Conservation (phyloP, 495 filamentous ascomycete genomes). For the Talaromyces liani region DNA sequence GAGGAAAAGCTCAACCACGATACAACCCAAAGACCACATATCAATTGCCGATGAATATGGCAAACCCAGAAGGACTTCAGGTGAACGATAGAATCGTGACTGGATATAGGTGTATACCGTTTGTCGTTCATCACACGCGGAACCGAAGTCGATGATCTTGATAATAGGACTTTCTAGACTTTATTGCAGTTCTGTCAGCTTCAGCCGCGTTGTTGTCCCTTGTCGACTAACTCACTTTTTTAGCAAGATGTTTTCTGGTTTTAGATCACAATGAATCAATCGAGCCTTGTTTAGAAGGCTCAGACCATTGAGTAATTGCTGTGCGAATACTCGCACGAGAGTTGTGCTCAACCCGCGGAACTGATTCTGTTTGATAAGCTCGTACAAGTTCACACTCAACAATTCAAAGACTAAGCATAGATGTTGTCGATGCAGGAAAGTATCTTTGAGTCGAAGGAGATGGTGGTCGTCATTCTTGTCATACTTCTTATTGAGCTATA, state of each 20-base stretch:
- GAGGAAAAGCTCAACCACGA: constrained; percentile 96
- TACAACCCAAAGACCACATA: constrained; percentile 99
- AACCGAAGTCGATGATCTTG: constrained; percentile 99
- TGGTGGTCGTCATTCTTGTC: constrained; percentile 99
- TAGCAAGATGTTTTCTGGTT: constrained; percentile 95
- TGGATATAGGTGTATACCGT: constrained; percentile 99
- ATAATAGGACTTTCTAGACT: constrained; percentile 97
- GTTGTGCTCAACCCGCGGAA: constrained; percentile 97
- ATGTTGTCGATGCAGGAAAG: constrained; percentile 97
- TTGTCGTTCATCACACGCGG: constrained; percentile 95
- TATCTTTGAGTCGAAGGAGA: constrained; percentile 90
- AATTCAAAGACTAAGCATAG: constrained; percentile 96
- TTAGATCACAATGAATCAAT: constrained; percentile 96
- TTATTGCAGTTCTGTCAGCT: constrained; percentile 7
- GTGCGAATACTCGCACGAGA: constrained; percentile 94
- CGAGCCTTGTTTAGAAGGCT: constrained; percentile 93
- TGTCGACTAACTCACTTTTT: constrained; percentile 65
- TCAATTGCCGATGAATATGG: constrained; percentile 98
- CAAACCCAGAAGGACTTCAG: constrained; percentile 87
- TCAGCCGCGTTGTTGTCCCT: not conserved
- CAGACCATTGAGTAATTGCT: constrained; percentile 89
- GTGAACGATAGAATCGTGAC: constrained; percentile 95
- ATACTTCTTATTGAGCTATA: constrained; percentile 88
- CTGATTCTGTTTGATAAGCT: constrained; percentile 99
- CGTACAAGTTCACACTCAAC: constrained; percentile 95